Evolutionary conservation across 495 filamentous ascomycete genomes (phyloP).

Genomic region (Aspergillus panamensis): DNA sequence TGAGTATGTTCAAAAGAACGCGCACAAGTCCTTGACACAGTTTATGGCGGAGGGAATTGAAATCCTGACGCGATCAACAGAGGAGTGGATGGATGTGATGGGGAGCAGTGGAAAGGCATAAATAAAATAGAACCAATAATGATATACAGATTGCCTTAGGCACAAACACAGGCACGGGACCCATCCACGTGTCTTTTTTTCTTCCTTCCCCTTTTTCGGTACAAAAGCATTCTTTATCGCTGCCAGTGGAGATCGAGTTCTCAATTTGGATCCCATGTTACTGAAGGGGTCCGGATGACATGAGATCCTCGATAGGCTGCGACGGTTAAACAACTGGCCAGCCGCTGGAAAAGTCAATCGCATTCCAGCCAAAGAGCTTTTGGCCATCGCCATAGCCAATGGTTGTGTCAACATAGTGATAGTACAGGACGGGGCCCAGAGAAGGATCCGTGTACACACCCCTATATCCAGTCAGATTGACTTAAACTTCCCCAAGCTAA

Average conservation of each 20-base stretch:
- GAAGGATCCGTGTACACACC: conserved; percentile 49
- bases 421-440: conserved; percentile 59
- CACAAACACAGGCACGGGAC: not conserved
- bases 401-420: conserved; percentile 65
- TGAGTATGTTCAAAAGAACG: conserved; percentile 54
- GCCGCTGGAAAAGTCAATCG: conserved; percentile 58
- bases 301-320: too few relatives aligned
- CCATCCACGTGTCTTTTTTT: not conserved
- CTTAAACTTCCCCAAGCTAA: not conserved
- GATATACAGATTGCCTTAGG: not conserved
- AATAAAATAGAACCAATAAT: not conserved
- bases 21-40: conserved; percentile 44
- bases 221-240: not conserved
- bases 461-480: conserved; percentile 22
- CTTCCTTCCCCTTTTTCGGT: not conserved
- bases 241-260: too few relatives aligned
- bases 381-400: conserved; percentile 63
- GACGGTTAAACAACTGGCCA: conserved; percentile 56
- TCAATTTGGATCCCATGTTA: too few relatives aligned
- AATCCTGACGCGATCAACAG: conserved; percentile 59
- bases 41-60: conserved; percentile 63
- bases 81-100: conserved; percentile 63
- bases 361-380: conserved; percentile 67
- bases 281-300: too few relatives aligned
- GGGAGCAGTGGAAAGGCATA: conserved; percentile 59